Evolutionary conservation across 257 asterid species (phyloP).

Genomic region (Solanum appendiculatum): DNA sequence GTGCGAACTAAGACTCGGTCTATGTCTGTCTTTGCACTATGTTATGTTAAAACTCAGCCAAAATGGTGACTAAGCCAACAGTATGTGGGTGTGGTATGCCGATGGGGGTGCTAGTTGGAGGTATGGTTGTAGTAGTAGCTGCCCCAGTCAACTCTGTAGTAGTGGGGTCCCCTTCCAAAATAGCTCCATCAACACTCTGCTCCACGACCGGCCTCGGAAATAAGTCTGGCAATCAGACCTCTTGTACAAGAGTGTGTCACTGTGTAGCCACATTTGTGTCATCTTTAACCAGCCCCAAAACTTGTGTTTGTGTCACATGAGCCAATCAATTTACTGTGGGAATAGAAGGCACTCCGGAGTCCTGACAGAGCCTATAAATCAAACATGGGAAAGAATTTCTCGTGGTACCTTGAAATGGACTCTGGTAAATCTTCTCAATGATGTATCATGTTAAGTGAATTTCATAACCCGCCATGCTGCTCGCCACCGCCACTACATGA

Average conservation of each 20-base stretch:
- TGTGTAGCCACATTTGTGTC: fast-evolving
- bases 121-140: not conserved
- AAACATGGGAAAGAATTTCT: not conserved
- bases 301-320: not conserved
- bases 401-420: not conserved
- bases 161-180: not conserved
- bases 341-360: not conserved
- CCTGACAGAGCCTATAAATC: not conserved
- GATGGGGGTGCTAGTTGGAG: not conserved
- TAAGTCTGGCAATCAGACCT: too few relatives aligned
- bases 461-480: not conserved
- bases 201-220: not conserved
- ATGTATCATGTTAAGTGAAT: not conserved
- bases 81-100: too few relatives aligned
- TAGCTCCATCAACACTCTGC: not conserved
- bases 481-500: not conserved
- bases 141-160: not conserved
- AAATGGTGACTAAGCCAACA: not conserved
- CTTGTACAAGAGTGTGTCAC: fast-evolving
- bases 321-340: not conserved
- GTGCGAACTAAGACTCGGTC: too few relatives aligned
- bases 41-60: too few relatives aligned
- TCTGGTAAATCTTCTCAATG: too few relatives aligned
- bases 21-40: too few relatives aligned
- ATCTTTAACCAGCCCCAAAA: too few relatives aligned